Evolutionary conservation across 2,329 filamentous ascomycete genomes (phyloP).

Genomic region (Colletotrichum euphorbiae): DNA sequence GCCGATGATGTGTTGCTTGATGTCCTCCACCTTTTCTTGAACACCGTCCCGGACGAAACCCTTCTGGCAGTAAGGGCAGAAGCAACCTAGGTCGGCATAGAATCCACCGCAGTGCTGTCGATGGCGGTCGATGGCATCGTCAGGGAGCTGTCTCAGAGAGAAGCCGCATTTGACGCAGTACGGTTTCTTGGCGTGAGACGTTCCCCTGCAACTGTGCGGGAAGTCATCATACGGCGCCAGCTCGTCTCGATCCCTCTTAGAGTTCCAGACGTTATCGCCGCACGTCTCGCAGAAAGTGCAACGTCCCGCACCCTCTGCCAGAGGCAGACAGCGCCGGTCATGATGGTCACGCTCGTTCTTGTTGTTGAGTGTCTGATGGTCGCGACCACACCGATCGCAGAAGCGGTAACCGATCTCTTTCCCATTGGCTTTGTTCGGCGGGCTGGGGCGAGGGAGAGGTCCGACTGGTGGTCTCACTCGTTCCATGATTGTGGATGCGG

Average conservation of each 20-base stretch:
- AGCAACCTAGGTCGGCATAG: slow-evolving; percentile 33
- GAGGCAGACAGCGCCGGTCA: slow-evolving; percentile 41
- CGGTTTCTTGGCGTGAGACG: slow-evolving; percentile 25
- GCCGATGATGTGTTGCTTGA: slow-evolving; percentile 22
- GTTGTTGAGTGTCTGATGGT: slow-evolving; percentile 38
- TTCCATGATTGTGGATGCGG: slow-evolving; percentile 19
- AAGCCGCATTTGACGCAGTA: slow-evolving; percentile 41
- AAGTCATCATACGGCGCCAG: slow-evolving; percentile 25
- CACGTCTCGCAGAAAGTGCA: slow-evolving; percentile 41
- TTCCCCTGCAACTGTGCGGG: slow-evolving; percentile 40
- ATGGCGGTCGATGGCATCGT: slow-evolving; percentile 36
- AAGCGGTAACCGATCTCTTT: slow-evolving; percentile 40
- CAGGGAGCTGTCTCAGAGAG: slow-evolving; percentile 5
- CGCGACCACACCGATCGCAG: slow-evolving; percentile 44
- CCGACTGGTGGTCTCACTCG: slow-evolving; percentile 19
- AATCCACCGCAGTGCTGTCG: slow-evolving; percentile 41
- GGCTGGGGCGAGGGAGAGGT: slow-evolving; percentile 21
- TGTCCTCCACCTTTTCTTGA: neutral
- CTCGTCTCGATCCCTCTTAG: slow-evolving; percentile 15
- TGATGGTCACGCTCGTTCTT: slow-evolving; percentile 41
- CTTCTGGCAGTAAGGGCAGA: slow-evolving; percentile 42
- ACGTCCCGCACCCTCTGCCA: slow-evolving; percentile 32
- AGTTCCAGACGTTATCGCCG: slow-evolving; percentile 37
- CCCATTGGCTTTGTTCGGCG: slow-evolving; percentile 29
- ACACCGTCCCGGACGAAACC: slow-evolving; percentile 1